These are phyloP conservation scores for Alternaria burnsii DNA, from an alignment of 2,329 filamentous ascomycete species.

Conservation along the genomic window DNA sequence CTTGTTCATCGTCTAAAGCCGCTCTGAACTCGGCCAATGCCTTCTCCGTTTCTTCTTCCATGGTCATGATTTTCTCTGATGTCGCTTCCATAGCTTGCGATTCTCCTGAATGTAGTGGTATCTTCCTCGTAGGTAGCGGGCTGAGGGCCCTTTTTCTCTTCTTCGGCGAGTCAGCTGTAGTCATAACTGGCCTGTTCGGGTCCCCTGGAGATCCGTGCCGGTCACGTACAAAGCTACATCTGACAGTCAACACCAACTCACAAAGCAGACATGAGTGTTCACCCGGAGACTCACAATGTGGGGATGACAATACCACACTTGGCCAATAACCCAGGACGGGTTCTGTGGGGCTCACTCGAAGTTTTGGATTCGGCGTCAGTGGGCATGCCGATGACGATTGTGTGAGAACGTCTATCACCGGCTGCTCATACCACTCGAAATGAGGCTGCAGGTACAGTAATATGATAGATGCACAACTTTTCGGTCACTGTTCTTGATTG, in stretches of 20 bases:
- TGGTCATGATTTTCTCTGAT: too few species aligned
- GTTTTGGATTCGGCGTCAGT: slow-evolving; percentile 37
- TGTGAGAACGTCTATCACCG: slow-evolving; percentile 29
- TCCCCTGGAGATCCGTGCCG: slow-evolving; percentile 33
- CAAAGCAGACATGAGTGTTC: background rate
- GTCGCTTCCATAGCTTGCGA: slow-evolving; percentile 3
- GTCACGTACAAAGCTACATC: slow-evolving; percentile 44
- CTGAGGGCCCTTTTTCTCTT: slow-evolving; percentile 45
- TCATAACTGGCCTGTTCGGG: slow-evolving; percentile 37
- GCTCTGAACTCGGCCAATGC: too few species aligned
- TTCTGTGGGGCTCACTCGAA: slow-evolving; percentile 37
- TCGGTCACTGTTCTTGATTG: background rate
- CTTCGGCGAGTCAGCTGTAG: slow-evolving; percentile 42
- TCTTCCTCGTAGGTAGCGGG: slow-evolving; percentile 23
- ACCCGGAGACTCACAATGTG: slow-evolving; percentile 35
- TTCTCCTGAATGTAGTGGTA: slow-evolving; percentile 22
- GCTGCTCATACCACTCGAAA: slow-evolving; percentile 32
- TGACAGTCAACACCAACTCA: slow-evolving; percentile 8
- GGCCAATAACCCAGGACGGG: slow-evolving; percentile 34
- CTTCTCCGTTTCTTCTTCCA: too few species aligned
- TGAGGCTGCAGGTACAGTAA: slow-evolving; percentile 5
- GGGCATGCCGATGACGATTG: slow-evolving; percentile 41
- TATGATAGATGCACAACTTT: background rate
- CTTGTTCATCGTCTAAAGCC: too few species aligned
- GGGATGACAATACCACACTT: slow-evolving; percentile 40